Evolutionary conservation across 805 yeast genomes (phyloP), one percentile per base, ranked within the genome.

Genomic region (Metschnikowia shivogae): DNA sequence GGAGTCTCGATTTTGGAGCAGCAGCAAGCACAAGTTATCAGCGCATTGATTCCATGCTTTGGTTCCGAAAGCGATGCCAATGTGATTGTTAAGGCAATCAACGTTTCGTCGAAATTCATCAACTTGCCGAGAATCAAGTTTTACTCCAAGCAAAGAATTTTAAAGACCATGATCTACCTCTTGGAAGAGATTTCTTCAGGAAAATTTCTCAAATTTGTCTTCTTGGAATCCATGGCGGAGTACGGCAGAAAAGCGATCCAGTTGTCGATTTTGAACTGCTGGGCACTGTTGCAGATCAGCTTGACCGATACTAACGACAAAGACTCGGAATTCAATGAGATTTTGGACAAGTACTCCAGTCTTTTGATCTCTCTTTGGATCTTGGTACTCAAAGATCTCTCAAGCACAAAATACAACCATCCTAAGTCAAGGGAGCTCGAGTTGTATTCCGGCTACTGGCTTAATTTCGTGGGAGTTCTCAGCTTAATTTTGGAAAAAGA

Each of bases 21-120:
- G 63, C 96, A 86, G 57, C 97, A 93, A 57, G 98, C 98, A 0
- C 97, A 89, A 55, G 87, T 93, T 8, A 83, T 87, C 8, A 84
- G 96, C 46, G 95, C 98, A 0, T 72, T 92, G 45, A 77, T 89
- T 39, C 96, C 97, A 0, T 88, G 95, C 9, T 92, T 93, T 65
- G 76, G 76, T 29, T 69, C 76, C 3, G 90, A 82, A 14, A 82
- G 89, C 45, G 82, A 84, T 10, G 80, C 95, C 1, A 76, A 77
- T 31, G 75, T 89, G 1, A 89, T 92, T 1, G 78, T 86, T 19
- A 78, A 77, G 43, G 96, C 97, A 0, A 77, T 92, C 30, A 78
- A 78, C 34, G 85, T 89, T 1, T 80, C 86, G 31, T 89, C 96
- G 0, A 82, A 81, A 44, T 82, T 92, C 56, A 73, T 90, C 38